Base-by-base conservation (phyloP, 441 rosid genomes). In the Brassica balearica region DNA sequence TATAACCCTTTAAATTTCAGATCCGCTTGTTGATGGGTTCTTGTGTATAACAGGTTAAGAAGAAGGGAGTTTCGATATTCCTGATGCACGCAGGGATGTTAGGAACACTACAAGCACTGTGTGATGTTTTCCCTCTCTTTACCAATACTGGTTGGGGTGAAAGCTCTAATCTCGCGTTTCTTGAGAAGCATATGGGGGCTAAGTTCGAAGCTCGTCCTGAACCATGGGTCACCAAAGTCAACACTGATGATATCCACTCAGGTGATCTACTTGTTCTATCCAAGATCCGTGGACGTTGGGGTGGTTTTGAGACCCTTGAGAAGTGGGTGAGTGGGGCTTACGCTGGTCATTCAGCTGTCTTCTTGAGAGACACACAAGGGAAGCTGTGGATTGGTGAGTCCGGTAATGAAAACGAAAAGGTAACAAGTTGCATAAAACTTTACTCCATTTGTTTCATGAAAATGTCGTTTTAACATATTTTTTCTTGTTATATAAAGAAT, bases 291-390 rank as follows among this genome's bases (percentile, higher is more conserved):
- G 98, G 98, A 55, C 87, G 97, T 38, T 94, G 98, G 98, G 97
- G 98, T 73, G 97, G 97, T 76, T 92, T 93, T 63, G 95, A 93
- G 87, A 92, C 94, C 51, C 78, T 93, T 71, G 98, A 93, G 88
- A 93, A 92, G 89, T 92, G 98, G 97, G 98, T 93, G 65, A 93
- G 87, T 74, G 98, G 98, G 73, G 77, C 97, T 43, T 93, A 92
- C 82, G 98, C 97, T 73, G 97, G 97, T 79, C 98, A 92, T 83
- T 65, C 87, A 63, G 95, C 98, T 78, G 88, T 93, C 77, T 90
- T 87, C 81, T 83, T 93, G 51, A 88, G 80, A 88, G 98, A 93
- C 85, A 82, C 91, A n/a, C 90, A 91, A 82, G 98, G 98, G 55
- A 91, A 91, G 76, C 77, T 92, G 46, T 93, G 98, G 98, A 85